Evolutionary conservation across 257 asterid genomes (phyloP), one percentile per base, ranked within the genome.

Genomic region (Haberlea rhodopensis): DNA sequence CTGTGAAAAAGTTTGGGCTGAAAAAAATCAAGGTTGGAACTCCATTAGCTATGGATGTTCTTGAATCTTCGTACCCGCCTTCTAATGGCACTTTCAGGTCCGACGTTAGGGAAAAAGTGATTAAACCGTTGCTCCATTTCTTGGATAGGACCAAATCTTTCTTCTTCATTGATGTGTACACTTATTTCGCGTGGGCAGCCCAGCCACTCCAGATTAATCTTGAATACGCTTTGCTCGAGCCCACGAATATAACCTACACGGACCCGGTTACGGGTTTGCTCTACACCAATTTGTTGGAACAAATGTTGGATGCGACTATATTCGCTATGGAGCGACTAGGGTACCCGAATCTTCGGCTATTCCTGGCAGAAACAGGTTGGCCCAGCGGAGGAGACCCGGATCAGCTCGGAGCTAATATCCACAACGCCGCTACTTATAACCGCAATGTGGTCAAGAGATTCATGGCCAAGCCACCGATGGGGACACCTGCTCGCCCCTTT

Each of bases 351-450:
- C 52, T 83, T 63, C 87, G 96, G 1, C 13, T 92, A 13, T 87
- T 87, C 60, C 10, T 92, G 0, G 99, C 95, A 2, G 99, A 92
- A 71, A 92, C 97, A 16, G 96, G 99, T 52, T 92, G 99, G 97
- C 97, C 97, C 52, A 92, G 75, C 57, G 87, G 83, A 20, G 89
- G 96, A 1, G 94, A 82, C 49, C 62, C 76, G 18, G 94, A 78
- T 49, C 95, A 89, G 71, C 82, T 84, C 57, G 97, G 99, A 7
- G 92, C 84, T 0, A 92, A 73, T 18, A 57, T 84, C 25, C 75
- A 81, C 84, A 89, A 91, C 67, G 79, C 97, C 37, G 98, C 97
- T 37, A 81, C 91, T 5, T 91, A 87, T 72, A 91, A 89, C 65
- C 85, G 97, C 23, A 91, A 91, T 32, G 85, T 76, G 49, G 80